phyloP scores from a whole-genome alignment of 2,329 filamentous ascomycete species.

The Botrytis porri region DNA sequence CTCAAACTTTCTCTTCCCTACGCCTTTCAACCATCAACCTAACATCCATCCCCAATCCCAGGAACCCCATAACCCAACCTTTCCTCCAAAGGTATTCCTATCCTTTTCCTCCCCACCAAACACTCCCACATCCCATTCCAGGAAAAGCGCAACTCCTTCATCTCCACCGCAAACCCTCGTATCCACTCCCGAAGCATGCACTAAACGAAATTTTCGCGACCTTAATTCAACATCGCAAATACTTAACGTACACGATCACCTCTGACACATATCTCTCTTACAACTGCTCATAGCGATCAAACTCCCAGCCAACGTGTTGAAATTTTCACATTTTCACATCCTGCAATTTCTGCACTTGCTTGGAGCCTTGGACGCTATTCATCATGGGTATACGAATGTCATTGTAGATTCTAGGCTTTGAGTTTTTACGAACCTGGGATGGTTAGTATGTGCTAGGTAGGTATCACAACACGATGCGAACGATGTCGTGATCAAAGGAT shows the following conservation, averaged over 20 bases:
- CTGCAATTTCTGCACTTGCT: neutral
- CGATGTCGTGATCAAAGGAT: constrained; percentile 11
- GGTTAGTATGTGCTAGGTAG: neutral
- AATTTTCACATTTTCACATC: constrained; percentile 1
- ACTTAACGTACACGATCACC: constrained; percentile 31
- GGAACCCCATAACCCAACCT: neutral
- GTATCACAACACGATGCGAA: neutral
- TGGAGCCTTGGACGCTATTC: neutral
- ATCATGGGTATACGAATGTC: neutral
- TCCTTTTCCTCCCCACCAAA: neutral
- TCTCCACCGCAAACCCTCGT: neutral
- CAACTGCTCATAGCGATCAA: constrained; percentile 25
- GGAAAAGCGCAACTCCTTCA: neutral
- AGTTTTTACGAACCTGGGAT: neutral
- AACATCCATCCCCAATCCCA: neutral
- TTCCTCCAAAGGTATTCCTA: constrained; percentile 7
- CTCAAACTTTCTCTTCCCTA: neutral
- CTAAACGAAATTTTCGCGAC: constrained; percentile 20
- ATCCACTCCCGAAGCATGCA: neutral
- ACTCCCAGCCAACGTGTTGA: neutral
- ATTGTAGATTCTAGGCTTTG: neutral
- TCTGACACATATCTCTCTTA: constrained; percentile 25
- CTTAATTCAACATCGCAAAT: constrained; percentile 33
- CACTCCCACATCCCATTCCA: neutral
- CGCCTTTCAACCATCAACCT: neutral